Conservation (phyloP, 768 basidiomycete species). For the Kwoniella newhampshirensis region DNA sequence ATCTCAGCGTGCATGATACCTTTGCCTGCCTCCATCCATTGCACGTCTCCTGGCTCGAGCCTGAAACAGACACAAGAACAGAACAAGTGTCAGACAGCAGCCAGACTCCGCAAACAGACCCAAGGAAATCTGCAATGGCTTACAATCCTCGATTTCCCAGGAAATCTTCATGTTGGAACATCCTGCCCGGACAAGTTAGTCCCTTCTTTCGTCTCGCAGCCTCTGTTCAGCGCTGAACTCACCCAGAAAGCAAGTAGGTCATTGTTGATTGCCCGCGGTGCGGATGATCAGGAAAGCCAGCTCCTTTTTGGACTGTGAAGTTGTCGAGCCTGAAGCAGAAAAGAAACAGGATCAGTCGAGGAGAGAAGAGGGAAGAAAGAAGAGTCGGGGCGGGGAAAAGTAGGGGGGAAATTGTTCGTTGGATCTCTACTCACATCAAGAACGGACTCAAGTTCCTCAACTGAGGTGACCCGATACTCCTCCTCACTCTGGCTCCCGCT, state of each 20-base stretch:
- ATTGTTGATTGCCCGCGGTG: conserved; percentile 55
- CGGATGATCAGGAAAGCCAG: conserved; percentile 86
- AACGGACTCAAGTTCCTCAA: conserved; percentile 85
- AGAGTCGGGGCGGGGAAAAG: too few relatives aligned
- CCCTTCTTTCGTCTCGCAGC: background rate
- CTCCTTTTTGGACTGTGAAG: conserved; percentile 61
- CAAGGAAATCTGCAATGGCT: conserved; percentile 12
- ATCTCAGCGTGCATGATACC: conserved; percentile 59
- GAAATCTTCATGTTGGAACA: conserved; percentile 85
- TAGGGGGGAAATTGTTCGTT: too few relatives aligned
- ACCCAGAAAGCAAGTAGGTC: conserved; percentile 85
- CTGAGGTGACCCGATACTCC: conserved; percentile 74
- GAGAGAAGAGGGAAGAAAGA: too few relatives aligned
- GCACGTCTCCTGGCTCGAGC: conserved; percentile 71
- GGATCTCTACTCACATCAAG: conserved; percentile 63
- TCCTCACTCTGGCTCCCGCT: conserved; percentile 74
- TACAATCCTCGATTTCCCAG: conserved; percentile 57
- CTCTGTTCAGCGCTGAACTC: conserved; percentile 41
- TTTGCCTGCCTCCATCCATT: conserved; percentile 72
- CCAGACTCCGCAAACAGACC: too few relatives aligned
- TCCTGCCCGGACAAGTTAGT: conserved; percentile 51
- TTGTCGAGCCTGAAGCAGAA: conserved; percentile 59
- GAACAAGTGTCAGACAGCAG: too few relatives aligned
- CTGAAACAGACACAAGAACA: too few relatives aligned
- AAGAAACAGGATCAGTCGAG: too few relatives aligned